These are phyloP conservation scores for Corylus americana DNA, from an alignment of 306 rosid genomes.

Conservation along the genomic window DNA sequence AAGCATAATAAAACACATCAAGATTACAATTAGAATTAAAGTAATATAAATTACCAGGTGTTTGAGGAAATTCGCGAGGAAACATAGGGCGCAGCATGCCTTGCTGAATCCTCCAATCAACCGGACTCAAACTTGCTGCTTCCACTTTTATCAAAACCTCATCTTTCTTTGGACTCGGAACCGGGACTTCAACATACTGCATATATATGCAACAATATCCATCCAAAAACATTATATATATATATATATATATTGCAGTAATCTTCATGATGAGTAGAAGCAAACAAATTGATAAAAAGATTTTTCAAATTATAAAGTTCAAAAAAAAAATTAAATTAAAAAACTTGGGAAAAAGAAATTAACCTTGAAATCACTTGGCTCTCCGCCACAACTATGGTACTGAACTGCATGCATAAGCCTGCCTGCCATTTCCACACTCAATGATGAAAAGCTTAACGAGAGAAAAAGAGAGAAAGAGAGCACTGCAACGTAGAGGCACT, in stretches of 20 bases:
- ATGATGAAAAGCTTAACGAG: not conserved
- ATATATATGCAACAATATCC: not conserved
- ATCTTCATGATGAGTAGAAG: not conserved
- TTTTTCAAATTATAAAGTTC: not conserved
- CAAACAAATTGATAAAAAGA: not conserved
- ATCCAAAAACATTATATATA: not conserved
- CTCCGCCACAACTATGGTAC: not conserved
- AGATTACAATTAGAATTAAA: too few relatives aligned
- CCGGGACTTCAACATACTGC: constrained; percentile 71
- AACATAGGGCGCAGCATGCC: constrained; percentile 44
- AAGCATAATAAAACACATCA: too few relatives aligned
- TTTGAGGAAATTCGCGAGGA: constrained; percentile 57
- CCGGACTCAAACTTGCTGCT: constrained; percentile 60
- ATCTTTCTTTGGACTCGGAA: constrained; percentile 50
- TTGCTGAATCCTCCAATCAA: constrained; percentile 74
- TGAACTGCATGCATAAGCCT: constrained; percentile 7
- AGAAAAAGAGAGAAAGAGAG: not conserved
- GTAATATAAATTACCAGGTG: constrained; percentile 45
- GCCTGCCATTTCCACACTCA: not conserved
- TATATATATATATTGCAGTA: not conserved
- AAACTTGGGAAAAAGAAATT: not conserved
- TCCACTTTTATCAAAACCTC: constrained; percentile 68
- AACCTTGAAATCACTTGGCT: constrained; percentile 1
- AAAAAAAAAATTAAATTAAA: not conserved
- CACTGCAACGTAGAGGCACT: not conserved